Percentiles rank a stretch among this genome's conserved stretches.
phyloP scores from a whole-genome alignment of 495 filamentous ascomycete genomes.

The Lasiosphaeria ovina region DNA sequence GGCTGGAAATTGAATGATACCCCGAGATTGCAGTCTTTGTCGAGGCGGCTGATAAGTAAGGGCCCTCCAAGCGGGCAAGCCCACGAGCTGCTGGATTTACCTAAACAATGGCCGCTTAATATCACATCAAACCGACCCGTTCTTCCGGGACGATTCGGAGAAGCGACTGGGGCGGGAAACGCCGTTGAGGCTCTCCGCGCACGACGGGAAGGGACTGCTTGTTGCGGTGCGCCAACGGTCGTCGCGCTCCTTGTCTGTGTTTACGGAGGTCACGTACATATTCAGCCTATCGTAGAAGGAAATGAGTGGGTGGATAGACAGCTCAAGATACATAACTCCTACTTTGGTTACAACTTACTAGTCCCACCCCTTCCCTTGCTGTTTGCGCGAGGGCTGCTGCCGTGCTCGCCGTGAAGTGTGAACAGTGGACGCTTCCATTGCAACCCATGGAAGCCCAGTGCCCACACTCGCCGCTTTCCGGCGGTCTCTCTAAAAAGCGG shows the following conservation, averaged over 20 bases:
- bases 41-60: constrained; percentile 30
- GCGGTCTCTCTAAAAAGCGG: too few relatives aligned
- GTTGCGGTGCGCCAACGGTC: constrained; percentile 1
- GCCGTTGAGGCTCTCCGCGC: constrained; percentile 16
- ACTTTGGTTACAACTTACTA: too few relatives aligned
- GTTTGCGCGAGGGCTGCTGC: too few relatives aligned
- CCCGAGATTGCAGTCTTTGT: constrained; percentile 29
- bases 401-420: too few relatives aligned
- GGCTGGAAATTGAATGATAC: constrained; percentile 23
- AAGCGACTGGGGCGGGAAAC: constrained; percentile 4
- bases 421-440: too few relatives aligned
- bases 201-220: neutral
- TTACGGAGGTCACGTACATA: neutral
- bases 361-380: too few relatives aligned
- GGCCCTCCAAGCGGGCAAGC: constrained; percentile 3
- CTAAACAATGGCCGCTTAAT: constrained; percentile 16
- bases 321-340: too few relatives aligned
- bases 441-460: too few relatives aligned
- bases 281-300: constrained; percentile 22
- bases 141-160: constrained; percentile 18
- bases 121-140: constrained; percentile 17
- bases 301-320: constrained; percentile 5
- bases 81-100: constrained; percentile 12
- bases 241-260: neutral
- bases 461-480: too few relatives aligned